phyloP scores from a whole-genome alignment of 345 rosid species.

The Populus deltoides region DNA sequence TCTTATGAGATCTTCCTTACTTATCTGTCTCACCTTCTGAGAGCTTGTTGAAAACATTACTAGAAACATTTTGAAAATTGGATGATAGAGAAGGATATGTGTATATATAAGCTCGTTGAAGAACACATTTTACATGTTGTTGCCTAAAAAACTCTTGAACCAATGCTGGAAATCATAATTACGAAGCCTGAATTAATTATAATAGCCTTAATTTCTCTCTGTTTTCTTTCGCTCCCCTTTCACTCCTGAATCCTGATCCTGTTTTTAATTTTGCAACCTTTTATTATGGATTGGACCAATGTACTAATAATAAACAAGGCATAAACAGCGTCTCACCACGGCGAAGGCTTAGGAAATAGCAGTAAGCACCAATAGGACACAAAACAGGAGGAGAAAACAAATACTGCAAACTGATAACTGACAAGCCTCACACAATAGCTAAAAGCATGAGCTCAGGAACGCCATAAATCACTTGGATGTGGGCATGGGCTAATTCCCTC shows the following conservation, averaged over 20 bases:
- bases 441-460: background rate
- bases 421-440: background rate
- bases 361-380: background rate
- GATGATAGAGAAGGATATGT: background rate
- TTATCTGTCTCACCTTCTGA: background rate
- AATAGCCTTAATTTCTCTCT: background rate
- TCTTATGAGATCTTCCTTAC: background rate
- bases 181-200: background rate
- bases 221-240: background rate
- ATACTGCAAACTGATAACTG: background rate
- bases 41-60: background rate
- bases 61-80: background rate
- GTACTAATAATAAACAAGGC: background rate
- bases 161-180: background rate
- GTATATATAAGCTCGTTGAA: no score
- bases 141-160: background rate
- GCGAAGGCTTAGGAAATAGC: background rate
- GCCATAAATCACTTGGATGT: background rate
- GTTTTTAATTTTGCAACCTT: background rate
- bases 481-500: background rate
- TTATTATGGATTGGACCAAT: background rate
- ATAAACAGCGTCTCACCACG: background rate
- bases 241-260: background rate
- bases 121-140: no score
- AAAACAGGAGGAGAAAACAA: background rate